A percentile compares a stretch with the other conserved stretches of the same genome.
Evolutionary conservation across 192 early-diverging fungal species (phyloP).

Genomic region (Nowakowskiella sp.): DNA sequence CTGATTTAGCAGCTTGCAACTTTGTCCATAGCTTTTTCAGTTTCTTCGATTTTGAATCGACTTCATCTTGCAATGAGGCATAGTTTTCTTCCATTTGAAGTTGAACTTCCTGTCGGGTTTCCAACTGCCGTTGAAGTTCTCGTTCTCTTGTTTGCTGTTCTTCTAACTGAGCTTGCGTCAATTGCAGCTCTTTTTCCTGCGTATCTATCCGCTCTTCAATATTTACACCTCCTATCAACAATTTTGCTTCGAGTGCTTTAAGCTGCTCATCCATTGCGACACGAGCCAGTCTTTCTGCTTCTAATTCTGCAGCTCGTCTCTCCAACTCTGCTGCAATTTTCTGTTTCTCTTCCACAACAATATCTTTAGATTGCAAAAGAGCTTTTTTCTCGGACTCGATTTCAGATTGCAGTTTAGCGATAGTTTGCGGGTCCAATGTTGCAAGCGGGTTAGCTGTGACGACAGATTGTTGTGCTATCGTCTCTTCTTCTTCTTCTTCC

Average conservation of each 20-base stretch:
- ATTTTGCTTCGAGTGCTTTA: constrained; percentile 42
- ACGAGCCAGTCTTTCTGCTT: constrained; percentile 37
- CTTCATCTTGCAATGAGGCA: constrained; percentile 55
- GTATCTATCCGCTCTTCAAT: constrained; percentile 43
- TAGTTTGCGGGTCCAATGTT: constrained; percentile 42
- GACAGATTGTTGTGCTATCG: neutral
- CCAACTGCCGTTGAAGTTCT: constrained; percentile 39
- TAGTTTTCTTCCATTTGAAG: constrained; percentile 55
- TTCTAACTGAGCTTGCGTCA: constrained; percentile 29
- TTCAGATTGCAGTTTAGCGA: constrained; percentile 43
- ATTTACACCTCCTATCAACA: constrained; percentile 51
- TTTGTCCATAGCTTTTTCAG: constrained; percentile 51
- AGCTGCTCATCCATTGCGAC: constrained; percentile 37
- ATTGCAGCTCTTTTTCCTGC: constrained; percentile 42
- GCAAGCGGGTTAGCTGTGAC: constrained; percentile 23
- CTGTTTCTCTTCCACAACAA: constrained; percentile 48
- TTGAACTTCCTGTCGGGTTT: constrained; percentile 45
- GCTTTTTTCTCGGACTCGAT: constrained; percentile 44
- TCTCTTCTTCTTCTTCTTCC: no score
- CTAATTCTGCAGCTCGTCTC: constrained; percentile 38
- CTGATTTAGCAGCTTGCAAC: constrained; percentile 41
- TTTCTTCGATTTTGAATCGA: constrained; percentile 55
- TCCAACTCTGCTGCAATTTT: constrained; percentile 44
- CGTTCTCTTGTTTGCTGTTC: constrained; percentile 39
- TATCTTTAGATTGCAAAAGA: constrained; percentile 47